A percentile compares a stretch with the other conserved stretches of the same genome.
phyloP scores from a whole-genome alignment of 2,329 filamentous ascomycete genomes.

The Fusarium sulawesiense region DNA sequence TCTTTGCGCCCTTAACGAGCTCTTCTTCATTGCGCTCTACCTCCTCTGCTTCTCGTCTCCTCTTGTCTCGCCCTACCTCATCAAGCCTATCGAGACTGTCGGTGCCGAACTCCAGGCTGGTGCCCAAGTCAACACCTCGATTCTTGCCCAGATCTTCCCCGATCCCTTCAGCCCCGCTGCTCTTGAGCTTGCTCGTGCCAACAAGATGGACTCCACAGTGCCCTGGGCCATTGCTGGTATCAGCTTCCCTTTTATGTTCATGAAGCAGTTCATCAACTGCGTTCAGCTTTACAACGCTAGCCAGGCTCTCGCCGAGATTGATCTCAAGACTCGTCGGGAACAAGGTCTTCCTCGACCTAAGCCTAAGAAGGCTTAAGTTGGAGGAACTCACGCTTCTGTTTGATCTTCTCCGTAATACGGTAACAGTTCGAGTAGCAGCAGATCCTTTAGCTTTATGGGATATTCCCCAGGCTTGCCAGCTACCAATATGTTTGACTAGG shows the following conservation, averaged over 20 bases:
- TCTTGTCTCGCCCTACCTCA: constrained; percentile 85
- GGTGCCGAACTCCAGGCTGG: constrained; percentile 70
- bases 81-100: constrained; percentile 68
- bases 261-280: constrained; percentile 94
- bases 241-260: constrained; percentile 86
- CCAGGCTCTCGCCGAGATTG: constrained; percentile 92
- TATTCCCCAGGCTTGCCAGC: neutral
- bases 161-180: constrained; percentile 93
- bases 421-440: neutral
- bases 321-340: constrained; percentile 71
- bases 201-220: constrained; percentile 83
- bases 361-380: constrained; percentile 48
- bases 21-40: constrained; percentile 98
- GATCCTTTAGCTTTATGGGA: neutral
- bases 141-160: constrained; percentile 80
- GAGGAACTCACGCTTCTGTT: neutral
- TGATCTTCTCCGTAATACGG: constrained; percentile 1
- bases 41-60: constrained; percentile 97
- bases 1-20: constrained; percentile 90
- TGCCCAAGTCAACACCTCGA: constrained; percentile 75
- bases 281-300: constrained; percentile 95
- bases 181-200: constrained; percentile 90
- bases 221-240: constrained; percentile 80
- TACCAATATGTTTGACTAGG: constrained; percentile 15
- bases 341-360: constrained; percentile 63